Conservation (phyloP, 306 rosid species). For the Clitoria ternatea region DNA sequence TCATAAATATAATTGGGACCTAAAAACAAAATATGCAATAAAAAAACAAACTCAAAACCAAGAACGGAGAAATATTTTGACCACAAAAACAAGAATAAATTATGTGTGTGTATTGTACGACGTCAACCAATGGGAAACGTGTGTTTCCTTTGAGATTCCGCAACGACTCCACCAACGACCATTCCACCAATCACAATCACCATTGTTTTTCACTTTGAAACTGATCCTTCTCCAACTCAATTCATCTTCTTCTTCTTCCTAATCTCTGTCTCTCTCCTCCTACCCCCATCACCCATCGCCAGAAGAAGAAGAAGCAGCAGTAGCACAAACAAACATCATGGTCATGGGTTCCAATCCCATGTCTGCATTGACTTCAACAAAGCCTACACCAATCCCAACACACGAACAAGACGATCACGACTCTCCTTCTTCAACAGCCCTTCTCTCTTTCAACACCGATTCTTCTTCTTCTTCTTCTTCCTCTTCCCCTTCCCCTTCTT, state of each 20-base stretch:
- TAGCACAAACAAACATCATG: neutral
- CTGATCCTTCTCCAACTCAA: conserved; percentile 1
- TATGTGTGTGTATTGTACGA: too few species aligned
- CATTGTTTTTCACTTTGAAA: neutral
- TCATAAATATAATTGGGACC: too few species aligned
- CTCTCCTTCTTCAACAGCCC: conserved; percentile 52
- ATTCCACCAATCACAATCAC: neutral
- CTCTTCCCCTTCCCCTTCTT: conserved; percentile 18
- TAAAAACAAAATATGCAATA: too few species aligned
- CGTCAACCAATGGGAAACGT: too few species aligned
- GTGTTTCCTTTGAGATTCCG: neutral
- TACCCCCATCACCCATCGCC: neutral
- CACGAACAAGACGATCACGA: conserved; percentile 64
- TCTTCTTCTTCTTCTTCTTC: conserved; percentile 24
- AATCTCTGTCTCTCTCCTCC: neutral
- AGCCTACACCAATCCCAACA: conserved; percentile 39
- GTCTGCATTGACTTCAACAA: conserved; percentile 30
- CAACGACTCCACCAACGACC: neutral
- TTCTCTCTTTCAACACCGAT: conserved; percentile 72
- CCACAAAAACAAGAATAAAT: too few species aligned
- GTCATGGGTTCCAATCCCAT: conserved; percentile 61
- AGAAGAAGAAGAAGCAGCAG: neutral
- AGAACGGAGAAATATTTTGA: too few species aligned
- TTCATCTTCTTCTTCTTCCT: neutral
- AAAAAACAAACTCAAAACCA: too few species aligned